Base-by-base conservation (phyloP, 2,329 filamentous ascomycete genomes). In the Teratosphaeria nubilosa region DNA sequence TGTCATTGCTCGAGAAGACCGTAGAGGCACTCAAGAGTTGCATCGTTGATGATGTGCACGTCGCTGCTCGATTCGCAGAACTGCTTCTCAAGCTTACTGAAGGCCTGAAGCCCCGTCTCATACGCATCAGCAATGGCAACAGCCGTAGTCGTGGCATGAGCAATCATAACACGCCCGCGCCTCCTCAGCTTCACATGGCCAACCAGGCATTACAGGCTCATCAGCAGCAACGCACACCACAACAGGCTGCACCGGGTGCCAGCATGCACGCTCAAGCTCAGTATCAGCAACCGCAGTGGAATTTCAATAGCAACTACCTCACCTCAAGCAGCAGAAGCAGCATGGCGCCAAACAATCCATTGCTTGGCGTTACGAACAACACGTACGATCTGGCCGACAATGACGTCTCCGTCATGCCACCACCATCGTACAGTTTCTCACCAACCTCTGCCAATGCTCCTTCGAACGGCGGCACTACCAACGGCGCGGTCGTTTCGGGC, bases 11-110 rank as follows among this genome's bases (percentile, higher is more conserved):
- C 77, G 87, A 91, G 67, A 78, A 82, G 31, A 88, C 87, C 0
- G 87, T 91, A 0, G 80, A 86, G 63, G 88, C 87, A 1, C 79
- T 94, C 37, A 82, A 87, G 20, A 87, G 84, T 64, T 91, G 87
- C 62, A 87, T 91, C 6, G 88, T 92, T 3, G 89, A 94, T 67
- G 89, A 94, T 64, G 88, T 92, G 7, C 89, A 94, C 70, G 80
- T 94, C 4, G 88, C 87, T n/a, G 90, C 88, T 59, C 83, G 88
- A 7, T 94, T 94, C 66, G 88, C 89, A 20, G 88, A 91, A 66
- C 80, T 92, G 53, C 82, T 92, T n/a, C 86, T 91, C 66, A 88
- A 86, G 1, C 75, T 94, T 48, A 91, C 87, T 0, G 85, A 86
- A 60, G 81, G 88, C 25, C 79, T 92, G 62, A 82, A 88, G 56